Evolutionary conservation across 805 yeast genomes (phyloP).

Genomic region (Zygotorulaspora sp.): DNA sequence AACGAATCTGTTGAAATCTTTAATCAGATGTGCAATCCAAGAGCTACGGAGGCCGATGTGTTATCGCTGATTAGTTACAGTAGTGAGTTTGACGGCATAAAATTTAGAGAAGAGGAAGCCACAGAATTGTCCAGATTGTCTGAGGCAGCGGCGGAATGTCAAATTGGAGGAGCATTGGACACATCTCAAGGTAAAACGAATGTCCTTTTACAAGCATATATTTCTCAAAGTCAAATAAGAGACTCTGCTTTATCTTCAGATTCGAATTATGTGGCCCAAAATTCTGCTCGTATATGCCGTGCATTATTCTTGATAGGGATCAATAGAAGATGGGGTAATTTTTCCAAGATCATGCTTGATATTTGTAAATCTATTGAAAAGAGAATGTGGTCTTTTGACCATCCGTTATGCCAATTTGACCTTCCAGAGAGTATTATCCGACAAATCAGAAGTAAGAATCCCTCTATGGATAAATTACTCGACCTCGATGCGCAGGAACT

Average conservation of each 20-base stretch:
- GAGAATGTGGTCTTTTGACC: constrained; percentile 83
- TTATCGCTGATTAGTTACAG: constrained; percentile 86
- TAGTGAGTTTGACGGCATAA: constrained; percentile 86
- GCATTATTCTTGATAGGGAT: constrained; percentile 85
- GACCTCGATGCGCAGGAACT: constrained; percentile 71
- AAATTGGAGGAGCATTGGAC: constrained; percentile 71
- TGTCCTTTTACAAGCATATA: constrained; percentile 78
- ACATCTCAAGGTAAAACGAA: constrained; percentile 84
- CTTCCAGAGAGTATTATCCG: constrained; percentile 62
- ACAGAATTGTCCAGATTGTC: constrained; percentile 60
- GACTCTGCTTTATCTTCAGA: constrained; percentile 86
- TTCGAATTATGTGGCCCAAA: constrained; percentile 90
- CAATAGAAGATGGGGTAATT: constrained; percentile 85
- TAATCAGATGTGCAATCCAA: constrained; percentile 76
- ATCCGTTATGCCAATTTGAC: constrained; percentile 85
- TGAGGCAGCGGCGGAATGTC: constrained; percentile 67
- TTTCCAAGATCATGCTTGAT: constrained; percentile 67
- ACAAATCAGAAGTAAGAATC: constrained; percentile 57
- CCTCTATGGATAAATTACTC: constrained; percentile 65
- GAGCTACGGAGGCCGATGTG: constrained; percentile 89
- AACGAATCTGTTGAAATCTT: constrained; percentile 85
- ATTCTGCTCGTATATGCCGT: constrained; percentile 86
- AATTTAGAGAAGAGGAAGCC: constrained; percentile 82
- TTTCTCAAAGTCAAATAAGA: constrained; percentile 65
- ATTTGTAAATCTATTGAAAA: constrained; percentile 83